These are phyloP conservation scores for Paraleonurus japonicus DNA, from an alignment of 257 asterid genomes.

Conservation along the genomic window DNA sequence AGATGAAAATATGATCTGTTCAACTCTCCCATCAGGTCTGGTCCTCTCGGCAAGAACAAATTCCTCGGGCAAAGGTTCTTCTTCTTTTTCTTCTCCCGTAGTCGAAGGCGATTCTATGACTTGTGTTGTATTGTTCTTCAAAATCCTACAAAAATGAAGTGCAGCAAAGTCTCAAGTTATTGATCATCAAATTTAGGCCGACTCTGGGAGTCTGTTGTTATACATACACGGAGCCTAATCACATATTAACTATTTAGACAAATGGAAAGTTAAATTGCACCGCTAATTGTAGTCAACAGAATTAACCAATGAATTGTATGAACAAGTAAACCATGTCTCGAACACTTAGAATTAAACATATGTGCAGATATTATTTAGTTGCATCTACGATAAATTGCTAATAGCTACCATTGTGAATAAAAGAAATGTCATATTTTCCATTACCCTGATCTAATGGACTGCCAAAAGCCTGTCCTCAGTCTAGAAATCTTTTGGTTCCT, in stretches of 20 bases:
- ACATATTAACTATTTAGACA: not conserved
- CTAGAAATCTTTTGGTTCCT: conserved; percentile 50
- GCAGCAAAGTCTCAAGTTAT: conserved; percentile 20
- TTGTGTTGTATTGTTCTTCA: conserved; percentile 61
- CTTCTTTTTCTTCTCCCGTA: conserved; percentile 65
- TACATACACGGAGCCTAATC: not conserved
- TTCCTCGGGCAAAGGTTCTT: conserved; percentile 73
- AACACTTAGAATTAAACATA: not conserved
- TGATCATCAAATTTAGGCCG: not conserved
- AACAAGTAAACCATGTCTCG: not conserved
- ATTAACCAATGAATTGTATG: too few species aligned
- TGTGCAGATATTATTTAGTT: not conserved
- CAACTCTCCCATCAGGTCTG: conserved; percentile 69
- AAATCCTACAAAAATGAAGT: conserved; percentile 50
- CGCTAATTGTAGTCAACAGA: not conserved
- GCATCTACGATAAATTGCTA: not conserved
- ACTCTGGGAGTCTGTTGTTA: not conserved
- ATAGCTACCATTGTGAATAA: conserved; percentile 1
- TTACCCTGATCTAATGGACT: conserved; percentile 94
- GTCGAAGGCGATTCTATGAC: conserved; percentile 70
- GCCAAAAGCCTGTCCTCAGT: conserved; percentile 82
- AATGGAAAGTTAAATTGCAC: not conserved
- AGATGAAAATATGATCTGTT: conserved; percentile 86
- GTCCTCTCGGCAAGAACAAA: conserved; percentile 83
- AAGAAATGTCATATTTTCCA: conserved; percentile 4